Conservation (phyloP, 2,329 filamentous ascomycete genomes). For the Rutstroemia sydowiana region DNA sequence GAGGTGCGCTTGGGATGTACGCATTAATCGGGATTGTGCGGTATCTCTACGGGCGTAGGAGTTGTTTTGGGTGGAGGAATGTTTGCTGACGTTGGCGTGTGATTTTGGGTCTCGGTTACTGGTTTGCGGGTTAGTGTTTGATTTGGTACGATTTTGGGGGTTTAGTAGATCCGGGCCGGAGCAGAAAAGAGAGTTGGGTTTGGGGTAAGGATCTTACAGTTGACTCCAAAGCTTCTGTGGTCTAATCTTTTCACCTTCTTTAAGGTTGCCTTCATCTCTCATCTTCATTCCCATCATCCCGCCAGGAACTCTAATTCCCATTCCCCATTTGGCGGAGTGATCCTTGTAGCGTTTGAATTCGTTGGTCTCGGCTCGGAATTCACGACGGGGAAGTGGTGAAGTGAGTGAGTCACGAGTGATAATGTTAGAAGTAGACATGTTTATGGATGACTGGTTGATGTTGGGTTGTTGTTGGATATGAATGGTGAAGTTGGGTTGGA, state of each 20-base stretch:
- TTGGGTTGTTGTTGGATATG: too few relatives aligned
- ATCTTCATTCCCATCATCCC: too few relatives aligned
- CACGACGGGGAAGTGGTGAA: constrained; percentile 21
- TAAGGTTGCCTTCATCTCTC: not conserved
- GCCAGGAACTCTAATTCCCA: constrained; percentile 20
- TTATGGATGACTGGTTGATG: not conserved
- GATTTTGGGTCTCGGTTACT: too few relatives aligned
- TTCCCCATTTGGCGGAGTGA: constrained; percentile 25
- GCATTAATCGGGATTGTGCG: too few relatives aligned
- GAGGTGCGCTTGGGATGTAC: too few relatives aligned
- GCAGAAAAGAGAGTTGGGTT: not conserved
- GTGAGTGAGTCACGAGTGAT: constrained; percentile 15
- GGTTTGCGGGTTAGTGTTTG: constrained; percentile 7
- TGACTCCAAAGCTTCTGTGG: constrained; percentile 21
- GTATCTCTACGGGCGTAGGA: too few relatives aligned
- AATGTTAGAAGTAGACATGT: constrained; percentile 23
- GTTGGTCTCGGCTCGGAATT: constrained; percentile 26
- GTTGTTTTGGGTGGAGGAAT: too few relatives aligned
- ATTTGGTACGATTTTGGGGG: not conserved
- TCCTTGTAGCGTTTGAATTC: constrained; percentile 29
- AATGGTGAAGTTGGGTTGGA: not conserved
- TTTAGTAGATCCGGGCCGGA: not conserved
- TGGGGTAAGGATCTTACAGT: constrained; percentile 11
- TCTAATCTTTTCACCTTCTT: constrained; percentile 21
- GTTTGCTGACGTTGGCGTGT: too few relatives aligned